phyloP scores from a whole-genome alignment of 495 filamentous ascomycete genomes.

The Haplographium delicatum region DNA sequence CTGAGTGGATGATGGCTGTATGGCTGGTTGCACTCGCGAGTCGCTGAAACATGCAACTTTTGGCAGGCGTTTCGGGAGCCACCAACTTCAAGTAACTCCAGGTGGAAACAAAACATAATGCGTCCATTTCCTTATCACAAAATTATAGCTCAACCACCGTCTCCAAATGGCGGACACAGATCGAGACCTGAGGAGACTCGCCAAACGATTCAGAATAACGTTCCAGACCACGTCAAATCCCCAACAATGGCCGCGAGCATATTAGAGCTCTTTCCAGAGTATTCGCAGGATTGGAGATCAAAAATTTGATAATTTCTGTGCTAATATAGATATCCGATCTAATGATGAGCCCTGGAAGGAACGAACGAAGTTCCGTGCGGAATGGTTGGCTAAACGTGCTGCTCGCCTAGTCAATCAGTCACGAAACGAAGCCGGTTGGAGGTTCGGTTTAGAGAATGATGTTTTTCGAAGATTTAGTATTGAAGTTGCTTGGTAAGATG shows the following conservation, averaged over 20 bases:
- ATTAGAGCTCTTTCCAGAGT: constrained; percentile 6
- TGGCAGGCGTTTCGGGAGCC: too few species aligned
- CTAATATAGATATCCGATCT: constrained; percentile 13
- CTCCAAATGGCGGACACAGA: constrained; percentile 8
- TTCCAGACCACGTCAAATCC: constrained; percentile 8
- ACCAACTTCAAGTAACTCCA: too few species aligned
- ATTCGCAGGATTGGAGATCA: constrained; percentile 11
- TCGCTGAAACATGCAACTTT: too few species aligned
- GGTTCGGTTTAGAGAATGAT: constrained; percentile 12
- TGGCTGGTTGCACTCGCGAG: too few species aligned
- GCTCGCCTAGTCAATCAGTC: constrained; percentile 7
- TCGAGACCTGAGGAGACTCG: constrained; percentile 12
- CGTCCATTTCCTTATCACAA: constrained; percentile 1
- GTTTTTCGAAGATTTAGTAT: constrained; percentile 14
- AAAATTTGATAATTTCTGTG: constrained; percentile 10
- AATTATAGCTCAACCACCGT: constrained; percentile 2
- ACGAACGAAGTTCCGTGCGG: constrained; percentile 12
- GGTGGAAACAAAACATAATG: too few species aligned
- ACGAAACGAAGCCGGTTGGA: constrained; percentile 16
- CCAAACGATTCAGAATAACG: constrained; percentile 12
- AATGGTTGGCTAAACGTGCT: constrained; percentile 14
- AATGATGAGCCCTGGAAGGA: constrained; percentile 16
- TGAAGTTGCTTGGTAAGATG: constrained; percentile 17
- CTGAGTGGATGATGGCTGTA: too few species aligned
- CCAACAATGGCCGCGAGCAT: constrained; percentile 7